Evolutionary conservation across 352 stramenopile species (phyloP).

Genomic region (Globisporangium echinulatum): DNA sequence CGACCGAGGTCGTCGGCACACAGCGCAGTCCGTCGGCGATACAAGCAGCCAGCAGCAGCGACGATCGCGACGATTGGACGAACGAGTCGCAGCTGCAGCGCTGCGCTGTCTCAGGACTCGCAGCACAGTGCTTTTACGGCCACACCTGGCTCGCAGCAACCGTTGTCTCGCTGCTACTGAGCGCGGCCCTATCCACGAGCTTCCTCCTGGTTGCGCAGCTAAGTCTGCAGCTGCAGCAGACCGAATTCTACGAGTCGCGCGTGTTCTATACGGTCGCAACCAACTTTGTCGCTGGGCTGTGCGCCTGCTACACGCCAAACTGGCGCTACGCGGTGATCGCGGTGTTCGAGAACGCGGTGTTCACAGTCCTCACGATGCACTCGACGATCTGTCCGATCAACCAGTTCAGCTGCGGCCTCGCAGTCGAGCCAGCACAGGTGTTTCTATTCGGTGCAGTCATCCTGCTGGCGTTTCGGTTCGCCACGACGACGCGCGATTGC

Average conservation of each 20-base stretch:
- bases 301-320: constrained; percentile 51
- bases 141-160: constrained; percentile 49
- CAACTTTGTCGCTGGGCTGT: constrained; percentile 49
- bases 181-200: constrained; percentile 18
- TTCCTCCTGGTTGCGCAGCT: constrained; percentile 36
- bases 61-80: constrained; percentile 11
- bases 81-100: constrained; percentile 15
- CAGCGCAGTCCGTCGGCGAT: neutral
- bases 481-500: constrained; percentile 1
- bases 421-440: constrained; percentile 38
- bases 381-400: constrained; percentile 68
- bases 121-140: constrained; percentile 27
- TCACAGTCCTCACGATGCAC: constrained; percentile 59
- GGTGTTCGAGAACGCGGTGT: constrained; percentile 58
- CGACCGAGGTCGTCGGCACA: neutral
- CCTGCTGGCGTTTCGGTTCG: constrained; percentile 45
- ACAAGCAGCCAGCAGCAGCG: neutral
- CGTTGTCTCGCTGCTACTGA: constrained; percentile 24
- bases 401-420: constrained; percentile 50
- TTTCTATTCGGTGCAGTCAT: constrained; percentile 47
- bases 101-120: constrained; percentile 28
- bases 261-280: constrained; percentile 55
- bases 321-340: constrained; percentile 61
- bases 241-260: constrained; percentile 47
- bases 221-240: constrained; percentile 37